Evolutionary conservation across 768 basidiomycete genomes (phyloP).

Genomic region (Amanita jacksonii): DNA sequence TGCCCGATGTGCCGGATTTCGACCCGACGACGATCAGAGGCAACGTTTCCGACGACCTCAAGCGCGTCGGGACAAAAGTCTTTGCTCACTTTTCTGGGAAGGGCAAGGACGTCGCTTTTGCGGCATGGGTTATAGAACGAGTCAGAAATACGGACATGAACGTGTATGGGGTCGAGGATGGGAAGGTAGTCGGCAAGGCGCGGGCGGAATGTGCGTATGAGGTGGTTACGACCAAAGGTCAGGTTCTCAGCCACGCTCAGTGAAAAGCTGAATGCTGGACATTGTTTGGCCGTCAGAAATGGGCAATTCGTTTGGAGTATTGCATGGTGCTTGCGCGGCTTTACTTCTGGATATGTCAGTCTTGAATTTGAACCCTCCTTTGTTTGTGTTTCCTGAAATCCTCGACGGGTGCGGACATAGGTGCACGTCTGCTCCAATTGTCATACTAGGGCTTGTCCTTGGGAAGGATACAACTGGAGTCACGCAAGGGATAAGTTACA

Average conservation of each 20-base stretch:
- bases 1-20: slow-evolving; percentile 8
- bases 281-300: no score
- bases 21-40: slow-evolving; percentile 21
- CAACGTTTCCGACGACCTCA: slow-evolving; percentile 25
- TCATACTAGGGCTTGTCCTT: slow-evolving; percentile 28
- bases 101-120: slow-evolving; percentile 16
- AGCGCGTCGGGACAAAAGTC: slow-evolving; percentile 20
- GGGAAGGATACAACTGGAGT: slow-evolving; percentile 36
- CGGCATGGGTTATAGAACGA: slow-evolving; percentile 19
- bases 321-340: slow-evolving; percentile 52
- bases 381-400: not conserved
- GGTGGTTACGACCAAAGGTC: slow-evolving; percentile 1
- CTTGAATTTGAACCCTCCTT: not conserved
- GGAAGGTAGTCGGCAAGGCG: not conserved
- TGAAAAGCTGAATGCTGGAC: no score
- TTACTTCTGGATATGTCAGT: slow-evolving; percentile 47
- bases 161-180: slow-evolving; percentile 13
- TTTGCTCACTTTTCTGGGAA: slow-evolving; percentile 22
- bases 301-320: slow-evolving; percentile 35
- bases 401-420: slow-evolving; percentile 16
- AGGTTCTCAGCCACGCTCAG: not conserved
- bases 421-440: slow-evolving; percentile 33
- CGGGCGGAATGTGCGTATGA: not conserved
- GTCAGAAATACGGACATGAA: slow-evolving; percentile 20
- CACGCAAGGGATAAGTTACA: slow-evolving; percentile 41